Evolutionary conservation across 2,329 filamentous ascomycete genomes (phyloP).

Genomic region (Fusarium nodosum): DNA sequence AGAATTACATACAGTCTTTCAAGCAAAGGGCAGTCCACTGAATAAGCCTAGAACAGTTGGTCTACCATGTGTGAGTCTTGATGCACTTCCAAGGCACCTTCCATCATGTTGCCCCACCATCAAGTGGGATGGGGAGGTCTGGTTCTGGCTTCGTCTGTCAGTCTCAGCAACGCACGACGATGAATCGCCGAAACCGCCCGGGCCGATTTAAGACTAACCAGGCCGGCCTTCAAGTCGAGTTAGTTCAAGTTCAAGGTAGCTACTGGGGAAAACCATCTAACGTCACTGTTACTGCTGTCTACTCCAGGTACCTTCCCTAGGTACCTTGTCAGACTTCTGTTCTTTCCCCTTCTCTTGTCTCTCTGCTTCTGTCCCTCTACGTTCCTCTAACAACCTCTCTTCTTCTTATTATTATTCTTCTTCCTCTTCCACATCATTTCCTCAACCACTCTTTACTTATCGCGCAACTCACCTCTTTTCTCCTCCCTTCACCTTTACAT

Average conservation of each 20-base stretch:
- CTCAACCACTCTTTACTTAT: slow-evolving; percentile 10
- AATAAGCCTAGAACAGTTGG: slow-evolving; percentile 21
- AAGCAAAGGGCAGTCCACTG: neutral
- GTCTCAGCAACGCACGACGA: slow-evolving; percentile 44
- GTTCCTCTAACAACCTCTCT: slow-evolving; percentile 30
- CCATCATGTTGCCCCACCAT: slow-evolving; percentile 35
- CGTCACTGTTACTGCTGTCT: slow-evolving; percentile 42
- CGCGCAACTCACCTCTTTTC: slow-evolving; percentile 10
- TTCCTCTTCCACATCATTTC: slow-evolving; percentile 9
- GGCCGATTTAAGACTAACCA: slow-evolving; percentile 39
- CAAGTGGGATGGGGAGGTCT: slow-evolving; percentile 15
- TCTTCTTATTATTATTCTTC: neutral
- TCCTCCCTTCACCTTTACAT: slow-evolving; percentile 29
- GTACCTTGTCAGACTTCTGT: slow-evolving; percentile 28
- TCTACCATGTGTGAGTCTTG: slow-evolving; percentile 40
- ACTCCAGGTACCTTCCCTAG: neutral
- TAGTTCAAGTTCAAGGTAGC: slow-evolving; percentile 5
- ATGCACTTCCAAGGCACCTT: slow-evolving; percentile 38
- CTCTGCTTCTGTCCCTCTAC: slow-evolving; percentile 13
- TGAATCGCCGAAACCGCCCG: slow-evolving; percentile 49
- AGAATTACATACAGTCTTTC: neutral
- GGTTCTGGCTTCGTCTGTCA: slow-evolving; percentile 5
- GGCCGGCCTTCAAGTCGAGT: slow-evolving; percentile 10
- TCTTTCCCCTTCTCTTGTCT: slow-evolving; percentile 3
- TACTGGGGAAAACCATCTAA: slow-evolving; percentile 40